These are phyloP conservation scores for Sarcocystis neurona DNA, from an alignment of 169 alveolate species.

Conservation along the genomic window DNA sequence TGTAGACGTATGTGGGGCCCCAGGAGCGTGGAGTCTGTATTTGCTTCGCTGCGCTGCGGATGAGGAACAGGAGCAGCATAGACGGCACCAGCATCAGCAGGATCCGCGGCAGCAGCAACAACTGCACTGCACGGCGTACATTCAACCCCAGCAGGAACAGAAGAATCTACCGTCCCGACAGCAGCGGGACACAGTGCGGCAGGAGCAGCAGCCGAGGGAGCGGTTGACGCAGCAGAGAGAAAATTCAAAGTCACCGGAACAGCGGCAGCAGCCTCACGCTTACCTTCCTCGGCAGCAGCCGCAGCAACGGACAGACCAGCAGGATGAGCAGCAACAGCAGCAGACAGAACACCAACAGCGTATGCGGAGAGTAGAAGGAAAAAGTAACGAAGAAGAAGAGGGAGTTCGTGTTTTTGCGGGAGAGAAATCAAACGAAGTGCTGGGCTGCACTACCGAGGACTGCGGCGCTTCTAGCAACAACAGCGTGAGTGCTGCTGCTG, in stretches of 20 bases:
- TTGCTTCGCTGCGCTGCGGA: conserved; percentile 27
- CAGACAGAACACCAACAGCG: neutral
- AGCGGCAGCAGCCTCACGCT: too few relatives aligned
- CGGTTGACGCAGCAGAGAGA: neutral
- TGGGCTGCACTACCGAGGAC: too few relatives aligned
- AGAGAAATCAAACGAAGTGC: too few relatives aligned
- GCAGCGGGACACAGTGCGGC: neutral
- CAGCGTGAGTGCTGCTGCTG: too few relatives aligned
- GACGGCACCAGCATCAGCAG: neutral
- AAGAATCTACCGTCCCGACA: too few relatives aligned
- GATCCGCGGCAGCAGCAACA: neutral
- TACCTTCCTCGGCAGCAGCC: too few relatives aligned
- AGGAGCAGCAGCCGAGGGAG: neutral
- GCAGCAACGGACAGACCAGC: too few relatives aligned
- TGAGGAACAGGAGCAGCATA: neutral
- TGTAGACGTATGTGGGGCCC: conserved; percentile 50
- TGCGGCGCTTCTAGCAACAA: too few relatives aligned
- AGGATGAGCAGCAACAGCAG: neutral
- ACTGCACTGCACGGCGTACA: too few relatives aligned
- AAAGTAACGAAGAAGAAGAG: neutral
- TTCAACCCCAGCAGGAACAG: too few relatives aligned
- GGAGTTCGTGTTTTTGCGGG: neutral
- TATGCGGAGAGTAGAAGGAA: neutral
- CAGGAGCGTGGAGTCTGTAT: conserved; percentile 54
- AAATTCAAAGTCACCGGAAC: too few relatives aligned